Base-by-base conservation (phyloP, 2,329 filamentous ascomycete genomes). In the Aspergillus sp. region DNA sequence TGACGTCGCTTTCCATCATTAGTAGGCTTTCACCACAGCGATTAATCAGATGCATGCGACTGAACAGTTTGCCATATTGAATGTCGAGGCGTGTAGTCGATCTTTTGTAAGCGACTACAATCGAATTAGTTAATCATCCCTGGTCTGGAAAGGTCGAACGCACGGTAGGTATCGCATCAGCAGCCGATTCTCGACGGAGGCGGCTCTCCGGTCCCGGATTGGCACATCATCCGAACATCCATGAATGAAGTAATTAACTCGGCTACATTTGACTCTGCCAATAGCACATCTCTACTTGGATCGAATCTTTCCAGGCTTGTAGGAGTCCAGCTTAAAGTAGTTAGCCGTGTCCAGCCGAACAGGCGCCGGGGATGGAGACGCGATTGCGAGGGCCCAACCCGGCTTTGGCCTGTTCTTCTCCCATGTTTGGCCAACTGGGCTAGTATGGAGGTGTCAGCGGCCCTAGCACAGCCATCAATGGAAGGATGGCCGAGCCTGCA, bases 1-100 rank as follows among this genome's bases (percentile, higher is more conserved):
- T 53, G 51, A 53, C 51, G 51, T 53, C 51, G 41, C 34, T 30
- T 9, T 4, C 39, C 24, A 33, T 37, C 47, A 39, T 50, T 15
- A 24, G n/a, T 24, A 37, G 12, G 13, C 34, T n/a, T 37, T 37
- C 15, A 15, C 5, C 34, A 7, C 0, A n/a, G 4, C 15, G 5
- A 37, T 37, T 37, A 7, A 37, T 37, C 34, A 37, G 34, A 37
- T 12, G 7, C 5, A 13, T n/a, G 12, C 15, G 12, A 37, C 13
- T 37, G n/a, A 9, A 37, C 12, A 37, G 5, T 37, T 37, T 37
- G 15, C 15, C 15, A 15, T n/a, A 37, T 37, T 13, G 34, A 37
- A 5, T 4, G 13, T 37, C 12, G 12, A 37, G 13, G 34, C 34
- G 12, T 37, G 13, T 7, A n/a, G 4, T 15, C 15, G 1, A 37